Conservation (phyloP, 2,329 filamentous ascomycete species). For the Rhinocladiella mackenziei region DNA sequence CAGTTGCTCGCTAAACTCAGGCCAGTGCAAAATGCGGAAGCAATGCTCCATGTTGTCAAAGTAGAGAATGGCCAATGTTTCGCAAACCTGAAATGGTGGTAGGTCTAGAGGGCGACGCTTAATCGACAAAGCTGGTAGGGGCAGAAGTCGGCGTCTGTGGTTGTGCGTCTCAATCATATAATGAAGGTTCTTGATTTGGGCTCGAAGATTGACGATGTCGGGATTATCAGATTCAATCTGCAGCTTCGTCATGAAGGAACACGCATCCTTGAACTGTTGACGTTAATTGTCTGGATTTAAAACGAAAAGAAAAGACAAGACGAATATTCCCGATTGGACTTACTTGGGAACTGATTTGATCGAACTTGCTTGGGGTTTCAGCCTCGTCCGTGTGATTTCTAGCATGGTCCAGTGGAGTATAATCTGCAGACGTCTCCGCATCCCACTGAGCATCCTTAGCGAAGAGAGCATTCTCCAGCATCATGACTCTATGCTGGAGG, state of each 20-base stretch:
- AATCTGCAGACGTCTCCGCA: no score
- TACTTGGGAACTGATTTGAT: no score
- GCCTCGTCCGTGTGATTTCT: no score
- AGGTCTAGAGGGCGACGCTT: constrained; percentile 7
- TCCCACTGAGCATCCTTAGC: constrained; percentile 4
- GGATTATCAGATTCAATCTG: constrained; percentile 1
- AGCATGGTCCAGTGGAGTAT: no score
- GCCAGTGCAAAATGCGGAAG: constrained; percentile 25
- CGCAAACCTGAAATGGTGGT: constrained; percentile 20
- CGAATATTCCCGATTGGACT: no score
- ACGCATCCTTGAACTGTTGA: constrained; percentile 19
- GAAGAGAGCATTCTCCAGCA: constrained; percentile 20
- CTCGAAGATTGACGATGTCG: constrained; percentile 9
- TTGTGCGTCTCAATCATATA: constrained; percentile 14
- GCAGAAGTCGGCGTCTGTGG: constrained; percentile 2
- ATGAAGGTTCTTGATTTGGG: constrained; percentile 16
- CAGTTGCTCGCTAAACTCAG: constrained; percentile 21
- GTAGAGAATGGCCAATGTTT: constrained; percentile 21
- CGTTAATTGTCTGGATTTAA: not conserved
- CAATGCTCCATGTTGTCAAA: constrained; percentile 30
- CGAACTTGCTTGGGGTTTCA: not conserved
- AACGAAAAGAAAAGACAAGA: no score
- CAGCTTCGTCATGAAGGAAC: constrained; percentile 16
- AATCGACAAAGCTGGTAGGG: not conserved
- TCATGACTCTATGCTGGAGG: constrained; percentile 20